phyloP scores from a whole-genome alignment of 805 yeast genomes.

The Zygoascus bituminiphila region DNA sequence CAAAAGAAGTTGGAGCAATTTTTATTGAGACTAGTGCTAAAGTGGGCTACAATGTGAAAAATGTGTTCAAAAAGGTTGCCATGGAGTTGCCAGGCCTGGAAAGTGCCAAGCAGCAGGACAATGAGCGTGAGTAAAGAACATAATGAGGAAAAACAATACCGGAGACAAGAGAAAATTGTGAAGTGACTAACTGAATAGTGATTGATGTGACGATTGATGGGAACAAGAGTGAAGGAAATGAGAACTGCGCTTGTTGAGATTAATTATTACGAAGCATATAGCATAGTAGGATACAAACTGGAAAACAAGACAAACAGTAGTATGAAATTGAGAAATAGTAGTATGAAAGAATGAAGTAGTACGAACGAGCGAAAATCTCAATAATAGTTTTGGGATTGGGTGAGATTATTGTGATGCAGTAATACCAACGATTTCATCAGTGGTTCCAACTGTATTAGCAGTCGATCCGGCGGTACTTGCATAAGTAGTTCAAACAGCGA shows the following conservation, averaged over 20 bases:
- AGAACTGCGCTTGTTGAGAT: slow-evolving; percentile 11
- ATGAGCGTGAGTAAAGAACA: slow-evolving; percentile 19
- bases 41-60: slow-evolving; percentile 89
- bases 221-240: slow-evolving; percentile 2
- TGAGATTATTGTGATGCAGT: no score
- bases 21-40: slow-evolving; percentile 92
- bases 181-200: slow-evolving; percentile 5
- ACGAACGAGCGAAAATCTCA: no score
- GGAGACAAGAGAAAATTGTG: no score
- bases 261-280: not conserved
- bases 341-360: no score
- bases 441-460: no score
- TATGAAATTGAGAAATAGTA: no score
- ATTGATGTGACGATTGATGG: slow-evolving; percentile 17
- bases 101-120: slow-evolving; percentile 21
- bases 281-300: not conserved
- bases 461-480: no score
- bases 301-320: no score
- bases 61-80: slow-evolving; percentile 83
- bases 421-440: no score
- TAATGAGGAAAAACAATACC: no score
- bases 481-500: no score
- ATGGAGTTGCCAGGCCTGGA: slow-evolving; percentile 82
- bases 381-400: no score
- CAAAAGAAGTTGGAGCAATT: slow-evolving; percentile 65